Percentiles rank a stretch among this genome's conserved stretches.
phyloP scores from a whole-genome alignment of 352 stramenopile genomes.

The Globisporangium cylindrosporum region DNA sequence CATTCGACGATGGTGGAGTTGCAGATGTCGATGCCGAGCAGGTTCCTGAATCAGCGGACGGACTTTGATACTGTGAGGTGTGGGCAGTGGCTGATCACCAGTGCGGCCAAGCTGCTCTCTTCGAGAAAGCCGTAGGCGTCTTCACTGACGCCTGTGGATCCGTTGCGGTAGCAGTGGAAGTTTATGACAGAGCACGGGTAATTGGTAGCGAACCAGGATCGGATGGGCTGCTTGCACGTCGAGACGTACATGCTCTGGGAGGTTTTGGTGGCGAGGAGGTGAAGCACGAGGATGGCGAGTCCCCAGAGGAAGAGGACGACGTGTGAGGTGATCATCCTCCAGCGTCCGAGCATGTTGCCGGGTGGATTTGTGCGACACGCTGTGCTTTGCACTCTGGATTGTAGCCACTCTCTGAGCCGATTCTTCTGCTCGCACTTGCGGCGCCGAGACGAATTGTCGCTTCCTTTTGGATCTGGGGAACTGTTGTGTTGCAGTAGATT shows the following conservation, averaged over 20 bases:
- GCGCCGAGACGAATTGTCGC: no score
- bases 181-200: slow-evolving; percentile 32
- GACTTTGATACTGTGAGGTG: slow-evolving; percentile 28
- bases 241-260: slow-evolving; percentile 13
- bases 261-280: slow-evolving; percentile 18
- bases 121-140: slow-evolving; percentile 25
- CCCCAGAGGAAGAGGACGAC: slow-evolving; percentile 15
- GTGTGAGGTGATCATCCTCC: slow-evolving; percentile 11
- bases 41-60: slow-evolving; percentile 30
- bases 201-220: slow-evolving; percentile 28
- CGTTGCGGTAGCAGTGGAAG: slow-evolving; percentile 35
- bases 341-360: slow-evolving; percentile 5
- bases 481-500: background rate
- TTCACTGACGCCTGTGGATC: slow-evolving; percentile 11
- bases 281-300: slow-evolving; percentile 11
- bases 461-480: background rate
- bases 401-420: background rate
- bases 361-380: background rate
- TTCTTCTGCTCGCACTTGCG: background rate
- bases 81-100: slow-evolving; percentile 50
- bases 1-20: slow-evolving; percentile 48
- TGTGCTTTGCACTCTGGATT: no score
- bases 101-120: slow-evolving; percentile 21
- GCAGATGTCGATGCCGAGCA: slow-evolving; percentile 52
- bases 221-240: slow-evolving; percentile 22